These are phyloP conservation scores for Naganishia sp. DNA, from an alignment of 1,284 basidiomycete genomes.

Conservation along the genomic window DNA sequence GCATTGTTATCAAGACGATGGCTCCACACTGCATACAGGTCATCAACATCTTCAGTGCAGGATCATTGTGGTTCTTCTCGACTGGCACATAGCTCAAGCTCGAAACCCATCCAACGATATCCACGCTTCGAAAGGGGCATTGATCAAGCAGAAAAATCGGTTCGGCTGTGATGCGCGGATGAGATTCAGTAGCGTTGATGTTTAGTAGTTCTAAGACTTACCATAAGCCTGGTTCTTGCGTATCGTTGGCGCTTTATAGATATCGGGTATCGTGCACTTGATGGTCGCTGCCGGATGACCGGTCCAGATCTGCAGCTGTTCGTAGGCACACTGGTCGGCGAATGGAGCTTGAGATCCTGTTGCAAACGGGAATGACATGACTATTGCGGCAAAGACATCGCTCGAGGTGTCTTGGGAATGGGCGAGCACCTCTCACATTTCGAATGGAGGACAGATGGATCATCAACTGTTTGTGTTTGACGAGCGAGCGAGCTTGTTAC, in stretches of 20 bases:
- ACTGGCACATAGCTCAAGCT: slow-evolving; percentile 17
- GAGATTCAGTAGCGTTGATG: not conserved
- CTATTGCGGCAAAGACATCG: not conserved
- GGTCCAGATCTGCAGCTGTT: slow-evolving; percentile 23
- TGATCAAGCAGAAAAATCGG: slow-evolving; percentile 29
- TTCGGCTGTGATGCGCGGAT: not conserved
- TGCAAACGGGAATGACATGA: too few relatives aligned
- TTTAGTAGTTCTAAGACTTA: not conserved
- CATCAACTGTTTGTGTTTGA: too few relatives aligned
- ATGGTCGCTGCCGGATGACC: slow-evolving; percentile 19
- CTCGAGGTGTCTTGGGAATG: not conserved
- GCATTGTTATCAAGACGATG: not conserved
- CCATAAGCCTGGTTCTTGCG: slow-evolving; percentile 17
- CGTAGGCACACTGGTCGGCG: slow-evolving; percentile 5
- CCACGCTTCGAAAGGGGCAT: slow-evolving; percentile 24
- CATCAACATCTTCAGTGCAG: slow-evolving; percentile 14
- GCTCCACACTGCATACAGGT: not conserved
- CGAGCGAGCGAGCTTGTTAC: too few relatives aligned
- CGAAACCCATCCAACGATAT: slow-evolving; percentile 30
- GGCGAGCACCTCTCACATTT: not conserved
- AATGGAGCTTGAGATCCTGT: not conserved
- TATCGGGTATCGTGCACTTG: slow-evolving; percentile 24
- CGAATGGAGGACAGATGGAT: not conserved
- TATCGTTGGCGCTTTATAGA: slow-evolving; percentile 15
- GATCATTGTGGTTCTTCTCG: slow-evolving; percentile 16